Conservation (phyloP, 345 rosid species). For the Cardiospermum halicacabum region DNA sequence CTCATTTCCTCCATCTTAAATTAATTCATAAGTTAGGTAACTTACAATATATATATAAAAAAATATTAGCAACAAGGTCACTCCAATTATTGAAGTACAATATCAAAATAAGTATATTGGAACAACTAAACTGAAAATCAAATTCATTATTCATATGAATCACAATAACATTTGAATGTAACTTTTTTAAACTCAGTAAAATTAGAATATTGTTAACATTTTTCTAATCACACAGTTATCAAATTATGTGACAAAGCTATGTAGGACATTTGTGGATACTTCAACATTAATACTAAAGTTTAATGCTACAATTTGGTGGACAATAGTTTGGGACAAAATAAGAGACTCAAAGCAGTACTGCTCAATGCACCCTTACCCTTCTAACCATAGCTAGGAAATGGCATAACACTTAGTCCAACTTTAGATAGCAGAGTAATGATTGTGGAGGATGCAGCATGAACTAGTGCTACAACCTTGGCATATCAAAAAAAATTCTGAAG, state of each 20-base stretch:
- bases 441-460: background rate
- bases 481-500: background rate
- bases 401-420: background rate
- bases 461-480: background rate
- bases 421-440: background rate
- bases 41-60: no score
- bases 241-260: background rate
- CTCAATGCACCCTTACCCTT: background rate
- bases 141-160: background rate
- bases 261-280: background rate
- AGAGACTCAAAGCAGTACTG: background rate
- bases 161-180: no score
- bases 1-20: no score
- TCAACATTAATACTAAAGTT: no score
- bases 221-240: no score
- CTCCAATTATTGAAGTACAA: background rate
- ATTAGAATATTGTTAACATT: no score
- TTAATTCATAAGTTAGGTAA: background rate
- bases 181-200: no score
- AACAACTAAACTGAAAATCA: background rate
- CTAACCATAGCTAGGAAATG: background rate
- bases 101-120: background rate
- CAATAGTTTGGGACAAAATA: background rate
- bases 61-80: background rate
- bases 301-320: background rate